phyloP scores from a whole-genome alignment of 495 filamentous ascomycete genomes.

The Trichoderma asperelloides region DNA sequence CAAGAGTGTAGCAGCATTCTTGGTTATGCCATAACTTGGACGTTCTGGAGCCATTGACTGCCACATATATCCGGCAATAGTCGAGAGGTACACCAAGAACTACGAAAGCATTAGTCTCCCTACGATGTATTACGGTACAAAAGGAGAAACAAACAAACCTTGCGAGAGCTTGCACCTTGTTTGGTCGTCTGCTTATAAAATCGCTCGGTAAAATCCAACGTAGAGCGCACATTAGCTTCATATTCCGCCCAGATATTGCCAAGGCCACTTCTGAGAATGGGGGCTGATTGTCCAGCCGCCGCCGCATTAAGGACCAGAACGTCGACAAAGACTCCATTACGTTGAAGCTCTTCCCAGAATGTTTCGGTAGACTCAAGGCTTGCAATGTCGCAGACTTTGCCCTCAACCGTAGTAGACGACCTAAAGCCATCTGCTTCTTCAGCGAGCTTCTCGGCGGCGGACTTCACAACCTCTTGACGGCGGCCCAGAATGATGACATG shows the following conservation, averaged over 20 bases:
- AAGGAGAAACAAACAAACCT: slow-evolving; percentile 8
- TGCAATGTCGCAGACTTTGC: slow-evolving; percentile 17
- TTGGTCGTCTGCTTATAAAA: slow-evolving; percentile 21
- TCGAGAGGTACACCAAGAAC: slow-evolving; percentile 31
- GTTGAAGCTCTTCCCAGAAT: slow-evolving; percentile 21
- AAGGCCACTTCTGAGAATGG: slow-evolving; percentile 19
- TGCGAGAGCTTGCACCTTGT: neutral
- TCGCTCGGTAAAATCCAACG: slow-evolving; percentile 21
- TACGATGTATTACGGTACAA: neutral
- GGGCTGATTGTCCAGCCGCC: neutral
- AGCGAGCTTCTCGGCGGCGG: slow-evolving; percentile 12
- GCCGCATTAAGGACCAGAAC: slow-evolving; percentile 26
- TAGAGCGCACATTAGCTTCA: slow-evolving; percentile 20
- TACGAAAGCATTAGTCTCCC: neutral
- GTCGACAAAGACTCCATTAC: slow-evolving; percentile 18
- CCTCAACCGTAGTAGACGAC: slow-evolving; percentile 8
- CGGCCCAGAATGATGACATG: slow-evolving; percentile 23
- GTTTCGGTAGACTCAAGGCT: slow-evolving; percentile 13
- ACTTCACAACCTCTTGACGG: slow-evolving; percentile 12
- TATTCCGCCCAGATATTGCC: slow-evolving; percentile 18
- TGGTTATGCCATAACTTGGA: slow-evolving; percentile 12
- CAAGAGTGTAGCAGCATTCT: slow-evolving; percentile 11
- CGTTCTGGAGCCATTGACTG: neutral
- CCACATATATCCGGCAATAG: slow-evolving; percentile 18
- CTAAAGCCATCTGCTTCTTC: neutral